Evolutionary conservation across 768 basidiomycete species (phyloP).

Genomic region (Suillus clintonianus): DNA sequence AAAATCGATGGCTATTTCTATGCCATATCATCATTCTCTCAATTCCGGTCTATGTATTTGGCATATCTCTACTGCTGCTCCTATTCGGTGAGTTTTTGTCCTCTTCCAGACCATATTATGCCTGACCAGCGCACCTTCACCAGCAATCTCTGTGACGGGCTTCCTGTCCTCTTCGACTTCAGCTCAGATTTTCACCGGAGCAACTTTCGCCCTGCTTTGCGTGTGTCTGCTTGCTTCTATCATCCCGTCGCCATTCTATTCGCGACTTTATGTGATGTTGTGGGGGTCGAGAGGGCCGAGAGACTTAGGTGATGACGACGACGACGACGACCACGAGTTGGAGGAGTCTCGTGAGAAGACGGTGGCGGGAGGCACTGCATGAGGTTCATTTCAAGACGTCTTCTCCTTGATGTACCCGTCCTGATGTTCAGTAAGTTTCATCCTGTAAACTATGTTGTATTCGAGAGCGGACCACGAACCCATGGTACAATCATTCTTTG

Average conservation of each 20-base stretch:
- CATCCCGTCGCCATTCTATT: background rate
- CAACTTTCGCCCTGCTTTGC: background rate
- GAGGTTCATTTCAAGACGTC: background rate
- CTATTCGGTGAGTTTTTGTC: background rate
- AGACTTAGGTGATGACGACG: background rate
- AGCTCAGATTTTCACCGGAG: background rate
- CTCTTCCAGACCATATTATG: background rate
- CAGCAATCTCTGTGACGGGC: background rate
- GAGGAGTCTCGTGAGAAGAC: background rate
- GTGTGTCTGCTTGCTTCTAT: background rate
- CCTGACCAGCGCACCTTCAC: background rate
- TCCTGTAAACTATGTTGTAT: background rate
- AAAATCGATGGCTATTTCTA: background rate
- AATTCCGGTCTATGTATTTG: background rate
- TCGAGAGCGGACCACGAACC: background rate
- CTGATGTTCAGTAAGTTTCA: background rate
- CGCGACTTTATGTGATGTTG: background rate
- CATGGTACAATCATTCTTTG: background rate
- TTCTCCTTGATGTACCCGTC: background rate
- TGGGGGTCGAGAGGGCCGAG: no score
- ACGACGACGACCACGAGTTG: background rate
- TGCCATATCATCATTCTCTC: background rate
- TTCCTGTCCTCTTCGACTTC: background rate
- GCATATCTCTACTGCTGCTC: background rate
- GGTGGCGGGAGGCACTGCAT: background rate